phyloP scores from a whole-genome alignment of 2,329 filamentous ascomycete species.

The Talaromyces verruculosus region DNA sequence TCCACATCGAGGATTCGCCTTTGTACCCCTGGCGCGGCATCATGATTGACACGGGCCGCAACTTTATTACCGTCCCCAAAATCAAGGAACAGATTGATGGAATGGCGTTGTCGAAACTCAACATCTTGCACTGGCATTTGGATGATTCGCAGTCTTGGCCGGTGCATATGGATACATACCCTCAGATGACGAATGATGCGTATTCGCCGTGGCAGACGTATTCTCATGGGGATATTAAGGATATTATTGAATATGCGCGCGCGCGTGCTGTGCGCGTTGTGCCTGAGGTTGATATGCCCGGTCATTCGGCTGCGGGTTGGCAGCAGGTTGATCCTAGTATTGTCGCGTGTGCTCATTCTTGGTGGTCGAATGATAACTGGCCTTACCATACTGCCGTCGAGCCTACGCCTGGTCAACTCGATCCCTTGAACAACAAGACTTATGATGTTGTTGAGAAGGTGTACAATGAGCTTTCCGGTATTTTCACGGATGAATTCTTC shows the following conservation, averaged over 20 bases:
- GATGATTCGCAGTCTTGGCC: slow-evolving; percentile 59
- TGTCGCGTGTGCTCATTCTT: slow-evolving; percentile 56
- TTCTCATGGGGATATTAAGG: slow-evolving; percentile 44
- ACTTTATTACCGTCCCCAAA: slow-evolving; percentile 54
- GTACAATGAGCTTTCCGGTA: slow-evolving; percentile 53
- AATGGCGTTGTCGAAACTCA: slow-evolving; percentile 58
- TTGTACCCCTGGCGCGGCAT: slow-evolving; percentile 57
- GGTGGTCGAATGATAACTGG: slow-evolving; percentile 63
- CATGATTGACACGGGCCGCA: slow-evolving; percentile 57
- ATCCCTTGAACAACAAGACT: slow-evolving; percentile 57
- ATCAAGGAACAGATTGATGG: slow-evolving; percentile 57
- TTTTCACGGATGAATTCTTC: slow-evolving; percentile 57
- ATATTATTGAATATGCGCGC: slow-evolving; percentile 52
- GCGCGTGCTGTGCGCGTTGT: slow-evolving; percentile 60
- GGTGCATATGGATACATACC: slow-evolving; percentile 51
- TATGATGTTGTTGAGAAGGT: slow-evolving; percentile 56
- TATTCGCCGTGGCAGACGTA: slow-evolving; percentile 54
- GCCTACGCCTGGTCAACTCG: slow-evolving; percentile 58
- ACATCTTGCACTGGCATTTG: slow-evolving; percentile 59
- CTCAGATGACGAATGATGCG: slow-evolving; percentile 55
- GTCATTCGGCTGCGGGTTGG: slow-evolving; percentile 58
- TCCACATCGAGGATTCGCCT: slow-evolving; percentile 52
- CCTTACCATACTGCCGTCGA: slow-evolving; percentile 56
- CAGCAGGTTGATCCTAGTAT: slow-evolving; percentile 58
- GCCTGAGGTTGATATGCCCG: slow-evolving; percentile 64